Evolutionary conservation across 2,329 filamentous ascomycete species (phyloP), one percentile per base, ranked within the genome.

Genomic region (Penicillium olsonii): DNA sequence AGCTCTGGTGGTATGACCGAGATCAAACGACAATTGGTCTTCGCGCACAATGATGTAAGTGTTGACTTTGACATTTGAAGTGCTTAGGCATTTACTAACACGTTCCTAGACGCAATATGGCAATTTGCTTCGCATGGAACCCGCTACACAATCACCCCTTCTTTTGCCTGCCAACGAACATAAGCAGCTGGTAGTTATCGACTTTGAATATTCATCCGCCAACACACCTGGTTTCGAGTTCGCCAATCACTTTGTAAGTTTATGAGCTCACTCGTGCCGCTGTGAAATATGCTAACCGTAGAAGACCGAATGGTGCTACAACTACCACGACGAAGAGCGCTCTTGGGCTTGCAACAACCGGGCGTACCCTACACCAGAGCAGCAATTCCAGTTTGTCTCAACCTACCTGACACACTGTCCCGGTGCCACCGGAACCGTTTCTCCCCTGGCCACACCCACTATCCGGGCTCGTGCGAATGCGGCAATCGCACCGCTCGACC

Each of bases 41-140:
- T 99, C 77, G 90, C 91, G n/a, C 94, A 99, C 69, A 96, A 96
- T 64, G 94, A 99, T 79, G 91, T 95, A 73, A 76, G 87, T 58
- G 15, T 72, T 8, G 35, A 14, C 18, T 27, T 14, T 38, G n/a
- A n/a, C n/a, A n/a, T 37, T 22, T 6, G 5, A 10, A 42, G 7
- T 37, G 20, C 6, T 7, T 14, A 5, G 17, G n/a, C 50, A 45
- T 62, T 38, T 54, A 45, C 61, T 68, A 37, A 63, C 39, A 2
- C 27, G 11, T 9, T 10, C 26, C 10, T 53, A 95, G 90, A 96
- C 94, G 4, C 94, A 99, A 84, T 97, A 99, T 65, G 94, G 94
- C 56, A 99, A 99, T 67, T 94, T 99, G 55, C 84, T 99, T 42
- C 90, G 92, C 31, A 75, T 87, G 68, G 82, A 90, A 58, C 83